Evolutionary conservation across 208 protist genomes (phyloP), one percentile per base, ranked within the genome.

Genomic region (Acanthamoeba castellanii): DNA sequence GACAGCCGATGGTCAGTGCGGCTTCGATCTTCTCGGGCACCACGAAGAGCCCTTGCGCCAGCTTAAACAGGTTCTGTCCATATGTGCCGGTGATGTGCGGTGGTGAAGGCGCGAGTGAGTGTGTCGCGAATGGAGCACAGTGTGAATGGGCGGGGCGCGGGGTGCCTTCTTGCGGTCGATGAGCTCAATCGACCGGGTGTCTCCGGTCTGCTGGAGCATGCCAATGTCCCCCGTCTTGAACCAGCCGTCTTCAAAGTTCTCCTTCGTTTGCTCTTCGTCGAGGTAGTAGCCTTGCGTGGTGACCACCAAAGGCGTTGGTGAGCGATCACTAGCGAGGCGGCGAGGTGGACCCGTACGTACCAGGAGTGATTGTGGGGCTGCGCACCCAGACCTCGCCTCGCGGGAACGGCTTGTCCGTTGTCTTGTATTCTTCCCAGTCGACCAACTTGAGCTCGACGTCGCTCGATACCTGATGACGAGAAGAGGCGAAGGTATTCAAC

Each of bases 231-330:
- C 95, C 3, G 87, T 89, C 25, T 42, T 11, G 57, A 95, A 96
- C 55, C 55, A 95, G 50, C 85, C 76, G n/a, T 84, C 55, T 45
- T 66, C 47, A 50, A 96, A 88, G 6, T 47, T 64, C 13, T 37
- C 45, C 47, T 16, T 78, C 22, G 95, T 96, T n/a, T 47, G 34
- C 32, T 93, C 95, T 11, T 45, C 42, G 72, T 96, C 70, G 32
- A 89, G 92, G 64, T 76, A 96, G 61, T 96, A 96, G 18, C 95
- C 95, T 32, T 9, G 66, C 42, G 92, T 95, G 55, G 27, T n/a
- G 34, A 81, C 74, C n/a, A 61, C 20, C 59, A 11, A 8, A 27
- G 25, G 0, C n/a, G n/a, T n/a, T n/a, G n/a, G 5, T 45, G 2
- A 64, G 22, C 22, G 59, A 61, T 61, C 13, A 61, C 2, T 61